Conservation (phyloP, 2,329 filamentous ascomycete species). For the Leptographium lundbergii region DNA sequence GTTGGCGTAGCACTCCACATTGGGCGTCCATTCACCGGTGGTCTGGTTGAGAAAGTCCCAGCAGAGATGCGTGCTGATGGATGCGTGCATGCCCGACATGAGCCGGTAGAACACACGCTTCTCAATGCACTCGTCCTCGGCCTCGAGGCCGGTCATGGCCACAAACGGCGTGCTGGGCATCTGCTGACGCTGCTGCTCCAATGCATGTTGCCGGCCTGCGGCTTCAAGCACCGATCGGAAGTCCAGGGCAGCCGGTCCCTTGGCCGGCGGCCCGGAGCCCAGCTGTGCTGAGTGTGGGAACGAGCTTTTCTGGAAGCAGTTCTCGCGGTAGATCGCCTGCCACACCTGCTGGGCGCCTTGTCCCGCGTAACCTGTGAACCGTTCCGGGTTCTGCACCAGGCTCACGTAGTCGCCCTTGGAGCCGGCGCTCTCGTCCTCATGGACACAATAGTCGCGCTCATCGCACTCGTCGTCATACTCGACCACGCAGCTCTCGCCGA, state of each 20-base stretch:
- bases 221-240: slow-evolving; percentile 49
- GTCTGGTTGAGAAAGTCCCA: slow-evolving; percentile 94
- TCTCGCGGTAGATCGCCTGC: slow-evolving; percentile 94
- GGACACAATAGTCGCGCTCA: slow-evolving; percentile 90
- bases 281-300: slow-evolving; percentile 47
- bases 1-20: slow-evolving; percentile 74
- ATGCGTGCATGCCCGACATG: slow-evolving; percentile 95
- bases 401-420: slow-evolving; percentile 95
- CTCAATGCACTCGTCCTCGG: slow-evolving; percentile 87
- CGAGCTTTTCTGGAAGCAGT: slow-evolving; percentile 71
- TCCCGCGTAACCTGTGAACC: slow-evolving; percentile 89
- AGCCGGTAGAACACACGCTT: slow-evolving; percentile 98
- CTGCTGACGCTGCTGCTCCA: slow-evolving; percentile 45
- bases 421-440: slow-evolving; percentile 78
- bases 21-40: slow-evolving; percentile 85
- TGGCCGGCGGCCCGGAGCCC: slow-evolving; percentile 27
- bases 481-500: slow-evolving; percentile 91
- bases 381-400: slow-evolving; percentile 81
- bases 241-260: slow-evolving; percentile 43
- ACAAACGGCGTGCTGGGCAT: slow-evolving; percentile 45
- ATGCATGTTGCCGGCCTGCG: slow-evolving; percentile 45
- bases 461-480: slow-evolving; percentile 97
- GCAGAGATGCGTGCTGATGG: slow-evolving; percentile 91
- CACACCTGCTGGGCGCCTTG: slow-evolving; percentile 79
- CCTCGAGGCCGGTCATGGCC: slow-evolving; percentile 54